Base-by-base conservation (phyloP, 176 grass and related monocot genomes). In the Aegilops sharonensis region DNA sequence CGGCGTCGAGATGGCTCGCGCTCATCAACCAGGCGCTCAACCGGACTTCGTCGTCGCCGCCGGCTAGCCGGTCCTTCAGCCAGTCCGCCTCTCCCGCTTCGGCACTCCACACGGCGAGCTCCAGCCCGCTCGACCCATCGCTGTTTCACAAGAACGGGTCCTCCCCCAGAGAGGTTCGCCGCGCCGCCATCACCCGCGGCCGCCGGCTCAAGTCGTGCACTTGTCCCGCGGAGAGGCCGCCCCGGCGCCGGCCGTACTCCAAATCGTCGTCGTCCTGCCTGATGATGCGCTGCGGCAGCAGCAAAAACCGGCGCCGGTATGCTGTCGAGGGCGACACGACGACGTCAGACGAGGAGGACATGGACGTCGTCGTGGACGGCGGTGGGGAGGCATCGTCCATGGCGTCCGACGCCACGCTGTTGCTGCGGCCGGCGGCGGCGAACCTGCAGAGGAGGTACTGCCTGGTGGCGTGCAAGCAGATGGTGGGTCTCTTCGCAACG, bases 1-100 rank as follows among this genome's bases (percentile, higher is more conserved):
- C 93, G 27, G 96, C 96, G 24, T 84, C 91, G 37, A 89, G 85
- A 83, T 98, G 96, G 96, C 93, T 98, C 15, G 73, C 88, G 24
- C 79, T 98, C 64, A 98, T 95, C 68, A 92, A 95, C 88, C 85
- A 94, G 91, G 96, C 93, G 20, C 78, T 98, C 83, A 98, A 98
- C 79, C 72, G 90, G 69, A 72, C 82, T 29, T 72, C 71, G 7
- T 78, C 52, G 14, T 80, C 76, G 78, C 27, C 34, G 43, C 47
- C 78, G 1, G n/a, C 35, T 13, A 75, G 78, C 32, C 31, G 35
- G 35, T 85, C 68, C 4, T 81, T 86, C 64, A 36, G 47, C 43
- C 56, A 30, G 39, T 82, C 77, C 4, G 84, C 79, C 35, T 21
- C 74, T 83, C 1, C 72, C 6, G 45, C 13, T 31, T 83, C 81